A percentile compares a stretch with the other conserved stretches of the same genome.
These are phyloP conservation scores for Lodderomyces beijingensis DNA, from an alignment of 1,139 yeast species.

Conservation along the genomic window DNA sequence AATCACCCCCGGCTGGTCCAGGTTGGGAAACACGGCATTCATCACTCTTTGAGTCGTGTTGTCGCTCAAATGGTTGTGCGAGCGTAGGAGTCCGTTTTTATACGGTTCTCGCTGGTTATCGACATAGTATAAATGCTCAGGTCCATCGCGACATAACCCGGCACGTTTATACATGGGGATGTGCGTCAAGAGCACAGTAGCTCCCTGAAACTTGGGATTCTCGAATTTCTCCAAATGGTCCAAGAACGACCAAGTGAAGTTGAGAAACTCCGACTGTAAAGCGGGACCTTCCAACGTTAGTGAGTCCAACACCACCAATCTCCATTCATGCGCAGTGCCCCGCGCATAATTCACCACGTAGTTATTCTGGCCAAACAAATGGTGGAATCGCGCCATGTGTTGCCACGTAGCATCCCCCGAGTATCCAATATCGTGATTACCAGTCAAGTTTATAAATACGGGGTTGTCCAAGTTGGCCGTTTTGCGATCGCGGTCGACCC, in stretches of 20 bases:
- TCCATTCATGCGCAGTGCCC: slow-evolving; percentile 65
- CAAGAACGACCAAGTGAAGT: slow-evolving; percentile 70
- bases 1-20: slow-evolving; percentile 65
- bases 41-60: slow-evolving; percentile 65
- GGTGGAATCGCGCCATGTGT: slow-evolving; percentile 74
- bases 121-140: slow-evolving; percentile 56
- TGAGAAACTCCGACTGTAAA: slow-evolving; percentile 62
- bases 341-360: slow-evolving; percentile 67
- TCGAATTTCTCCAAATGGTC: slow-evolving; percentile 47
- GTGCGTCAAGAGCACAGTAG: slow-evolving; percentile 82
- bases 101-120: slow-evolving; percentile 54
- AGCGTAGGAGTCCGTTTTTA: slow-evolving; percentile 64
- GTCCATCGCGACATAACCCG: slow-evolving; percentile 86
- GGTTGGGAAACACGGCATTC: slow-evolving; percentile 61
- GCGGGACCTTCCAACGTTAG: slow-evolving; percentile 90
- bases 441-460: slow-evolving; percentile 75
- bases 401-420: slow-evolving; percentile 93
- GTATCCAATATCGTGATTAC: slow-evolving; percentile 95
- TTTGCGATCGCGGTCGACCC: slow-evolving; percentile 45
- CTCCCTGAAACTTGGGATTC: slow-evolving; percentile 54
- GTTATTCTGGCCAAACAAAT: slow-evolving; percentile 78
- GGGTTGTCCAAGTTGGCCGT: slow-evolving; percentile 43
- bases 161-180: slow-evolving; percentile 79
- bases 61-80: slow-evolving; percentile 80
- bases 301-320: slow-evolving; percentile 81